Percentiles rank a stretch among this genome's conserved stretches.
Conservation (phyloP, 148 eudicot genomes). For the Chenopodium suecicum region DNA sequence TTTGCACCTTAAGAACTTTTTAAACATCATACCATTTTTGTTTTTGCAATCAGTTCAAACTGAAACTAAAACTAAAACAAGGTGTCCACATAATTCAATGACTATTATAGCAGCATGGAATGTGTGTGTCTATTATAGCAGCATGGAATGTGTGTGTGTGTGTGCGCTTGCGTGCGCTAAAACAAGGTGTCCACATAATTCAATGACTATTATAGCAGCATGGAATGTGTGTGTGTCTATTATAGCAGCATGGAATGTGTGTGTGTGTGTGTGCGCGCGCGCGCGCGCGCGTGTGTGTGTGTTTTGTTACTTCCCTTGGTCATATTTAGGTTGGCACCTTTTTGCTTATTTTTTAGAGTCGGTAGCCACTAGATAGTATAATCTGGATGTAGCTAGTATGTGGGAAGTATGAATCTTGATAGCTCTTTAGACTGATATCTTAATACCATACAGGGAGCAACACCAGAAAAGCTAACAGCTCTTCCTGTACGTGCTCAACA, state of each 20-base stretch:
- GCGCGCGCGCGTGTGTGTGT: not conserved
- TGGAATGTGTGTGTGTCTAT: too few species aligned
- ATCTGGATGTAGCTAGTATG: not conserved
- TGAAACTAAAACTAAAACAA: too few species aligned
- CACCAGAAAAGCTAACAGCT: constrained; percentile 42
- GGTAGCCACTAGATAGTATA: not conserved
- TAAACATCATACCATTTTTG: not conserved
- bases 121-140: too few species aligned
- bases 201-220: too few species aligned
- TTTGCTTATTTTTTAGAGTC: not conserved
- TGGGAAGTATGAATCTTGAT: not conserved
- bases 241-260: too few species aligned
- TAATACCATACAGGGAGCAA: constrained; percentile 60
- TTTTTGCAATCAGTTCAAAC: too few species aligned
- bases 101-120: not conserved
- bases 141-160: too few species aligned
- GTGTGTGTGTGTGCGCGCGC: too few species aligned
- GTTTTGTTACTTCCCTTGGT: not conserved
- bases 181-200: too few species aligned
- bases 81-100: not conserved
- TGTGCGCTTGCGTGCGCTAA: too few species aligned
- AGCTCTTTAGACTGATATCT: constrained; percentile 7
- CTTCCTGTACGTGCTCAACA: constrained; percentile 70
- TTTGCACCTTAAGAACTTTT: not conserved
- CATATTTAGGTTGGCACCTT: not conserved